phyloP scores from a whole-genome alignment of 2,329 filamentous ascomycete genomes.

The Scedosporium dehoogii region DNA sequence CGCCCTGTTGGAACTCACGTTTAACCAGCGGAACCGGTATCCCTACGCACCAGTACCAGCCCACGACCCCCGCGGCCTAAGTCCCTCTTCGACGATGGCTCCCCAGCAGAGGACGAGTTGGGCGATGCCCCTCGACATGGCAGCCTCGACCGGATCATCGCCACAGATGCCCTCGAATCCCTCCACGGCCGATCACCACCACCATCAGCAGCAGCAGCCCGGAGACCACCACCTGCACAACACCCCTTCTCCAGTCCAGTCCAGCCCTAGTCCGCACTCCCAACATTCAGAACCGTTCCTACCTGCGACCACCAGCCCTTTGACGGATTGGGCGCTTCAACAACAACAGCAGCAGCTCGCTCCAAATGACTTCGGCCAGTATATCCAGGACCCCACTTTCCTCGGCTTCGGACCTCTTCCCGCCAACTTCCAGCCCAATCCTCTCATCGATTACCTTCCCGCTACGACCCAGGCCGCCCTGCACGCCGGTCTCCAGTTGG shows the following conservation, averaged over 20 bases:
- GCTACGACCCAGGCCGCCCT: conserved; percentile 54
- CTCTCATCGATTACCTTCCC: conserved; percentile 48
- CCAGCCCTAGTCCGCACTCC: conserved; percentile 41
- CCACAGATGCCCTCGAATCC: conserved; percentile 35
- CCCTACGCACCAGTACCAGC: conserved; percentile 32
- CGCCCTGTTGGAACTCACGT: conserved; percentile 51
- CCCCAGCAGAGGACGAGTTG: conserved; percentile 31
- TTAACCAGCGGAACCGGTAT: conserved; percentile 48
- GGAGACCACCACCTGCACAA: conserved; percentile 20
- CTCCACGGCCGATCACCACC: conserved; percentile 32
- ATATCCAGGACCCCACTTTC: conserved; percentile 47
- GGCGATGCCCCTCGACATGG: conserved; percentile 44
- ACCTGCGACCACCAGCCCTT: conserved; percentile 35
- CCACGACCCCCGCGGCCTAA: background rate
- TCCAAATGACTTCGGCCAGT: conserved; percentile 22
- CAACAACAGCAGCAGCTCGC: conserved; percentile 36
- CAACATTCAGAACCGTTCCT: conserved; percentile 45
- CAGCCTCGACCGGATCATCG: conserved; percentile 28
- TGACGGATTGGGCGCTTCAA: conserved; percentile 54
- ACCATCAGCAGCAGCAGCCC: background rate
- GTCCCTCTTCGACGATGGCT: conserved; percentile 22
- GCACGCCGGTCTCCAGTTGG: conserved; percentile 45
- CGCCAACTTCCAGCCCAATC: conserved; percentile 40
- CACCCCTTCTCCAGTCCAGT: conserved; percentile 37
- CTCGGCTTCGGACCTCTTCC: conserved; percentile 45